Conservation (phyloP, 352 stramenopile genomes). For the Globisporangium paddicum region DNA sequence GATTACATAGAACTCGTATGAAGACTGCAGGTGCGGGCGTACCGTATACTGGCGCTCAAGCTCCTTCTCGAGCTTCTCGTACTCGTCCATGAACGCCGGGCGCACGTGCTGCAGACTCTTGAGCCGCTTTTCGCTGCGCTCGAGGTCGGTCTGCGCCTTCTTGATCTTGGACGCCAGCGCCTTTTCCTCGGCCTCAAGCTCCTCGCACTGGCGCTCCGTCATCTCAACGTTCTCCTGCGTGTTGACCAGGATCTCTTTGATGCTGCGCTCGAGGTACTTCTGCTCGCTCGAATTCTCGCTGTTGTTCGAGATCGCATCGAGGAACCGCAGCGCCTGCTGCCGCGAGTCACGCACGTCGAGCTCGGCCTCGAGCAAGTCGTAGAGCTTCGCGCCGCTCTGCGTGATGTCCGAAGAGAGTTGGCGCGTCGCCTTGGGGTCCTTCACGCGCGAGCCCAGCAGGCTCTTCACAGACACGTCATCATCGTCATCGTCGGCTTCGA, state of each 20-base stretch:
- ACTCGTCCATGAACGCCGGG: constrained; percentile 97
- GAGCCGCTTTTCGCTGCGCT: constrained; percentile 94
- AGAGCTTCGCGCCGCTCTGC: constrained; percentile 88
- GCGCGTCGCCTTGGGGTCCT: constrained; percentile 88
- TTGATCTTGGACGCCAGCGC: constrained; percentile 91
- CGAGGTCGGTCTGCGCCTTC: constrained; percentile 93
- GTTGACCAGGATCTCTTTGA: constrained; percentile 67
- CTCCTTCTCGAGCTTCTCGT: constrained; percentile 96
- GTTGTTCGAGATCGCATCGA: constrained; percentile 88
- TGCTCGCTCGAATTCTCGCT: constrained; percentile 83
- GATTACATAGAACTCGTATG: neutral
- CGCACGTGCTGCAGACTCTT: constrained; percentile 90
- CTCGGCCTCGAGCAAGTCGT: constrained; percentile 91
- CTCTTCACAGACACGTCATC: constrained; percentile 69
- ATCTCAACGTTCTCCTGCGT: constrained; percentile 85
- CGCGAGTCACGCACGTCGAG: constrained; percentile 81
- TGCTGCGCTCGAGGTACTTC: constrained; percentile 82
- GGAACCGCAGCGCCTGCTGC: constrained; percentile 87
- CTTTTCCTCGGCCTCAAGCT: constrained; percentile 92
- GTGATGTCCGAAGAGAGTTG: constrained; percentile 93
- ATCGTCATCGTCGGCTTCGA: constrained; percentile 65
- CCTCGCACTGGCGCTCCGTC: constrained; percentile 85
- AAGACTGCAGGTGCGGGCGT: constrained; percentile 3
- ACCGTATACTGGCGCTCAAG: constrained; percentile 94
- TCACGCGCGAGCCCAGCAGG: constrained; percentile 69